A percentile compares a stretch with the other conserved stretches of the same genome.
Evolutionary conservation across 805 yeast genomes (phyloP).

Genomic region (Debaryomyces castellii): DNA sequence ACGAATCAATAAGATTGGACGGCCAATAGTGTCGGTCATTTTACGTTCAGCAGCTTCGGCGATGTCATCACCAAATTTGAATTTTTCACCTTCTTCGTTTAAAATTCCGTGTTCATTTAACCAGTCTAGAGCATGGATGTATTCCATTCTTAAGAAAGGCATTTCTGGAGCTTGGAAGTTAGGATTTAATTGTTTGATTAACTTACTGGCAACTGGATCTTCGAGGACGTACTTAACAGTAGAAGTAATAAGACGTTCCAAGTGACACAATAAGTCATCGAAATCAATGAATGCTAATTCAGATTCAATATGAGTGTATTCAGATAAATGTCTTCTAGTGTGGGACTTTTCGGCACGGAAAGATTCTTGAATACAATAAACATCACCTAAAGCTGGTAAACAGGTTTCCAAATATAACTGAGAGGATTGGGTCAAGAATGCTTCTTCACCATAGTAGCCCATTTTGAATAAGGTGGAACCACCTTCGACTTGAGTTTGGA

Average conservation of each 20-base stretch:
- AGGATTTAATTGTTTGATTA: constrained; percentile 91
- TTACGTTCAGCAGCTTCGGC: constrained; percentile 99
- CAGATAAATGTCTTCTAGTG: constrained; percentile 96
- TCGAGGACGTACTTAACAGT: constrained; percentile 74
- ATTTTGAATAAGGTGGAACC: constrained; percentile 93
- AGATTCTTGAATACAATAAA: constrained; percentile 95
- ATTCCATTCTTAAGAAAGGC: constrained; percentile 91
- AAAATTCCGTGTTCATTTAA: constrained; percentile 90
- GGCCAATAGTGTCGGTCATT: constrained; percentile 94
- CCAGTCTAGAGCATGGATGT: constrained; percentile 91
- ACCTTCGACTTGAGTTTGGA: constrained; percentile 99
- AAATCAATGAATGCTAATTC: constrained; percentile 87
- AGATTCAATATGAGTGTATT: constrained; percentile 95
- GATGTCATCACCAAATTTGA: constrained; percentile 97
- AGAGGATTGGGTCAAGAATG: constrained; percentile 93
- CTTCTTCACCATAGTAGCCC: constrained; percentile 96
- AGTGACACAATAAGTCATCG: constrained; percentile 81
- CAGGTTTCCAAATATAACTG: constrained; percentile 96
- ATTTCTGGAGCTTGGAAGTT: constrained; percentile 73
- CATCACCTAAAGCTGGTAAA: constrained; percentile 95
- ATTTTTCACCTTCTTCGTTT: constrained; percentile 91
- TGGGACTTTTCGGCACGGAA: constrained; percentile 99
- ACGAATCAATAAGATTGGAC: constrained; percentile 85
- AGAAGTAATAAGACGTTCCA: constrained; percentile 74
- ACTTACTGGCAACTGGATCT: constrained; percentile 91